These are phyloP conservation scores for Podaxis rugospora DNA, from an alignment of 768 basidiomycete species.

Conservation along the genomic window DNA sequence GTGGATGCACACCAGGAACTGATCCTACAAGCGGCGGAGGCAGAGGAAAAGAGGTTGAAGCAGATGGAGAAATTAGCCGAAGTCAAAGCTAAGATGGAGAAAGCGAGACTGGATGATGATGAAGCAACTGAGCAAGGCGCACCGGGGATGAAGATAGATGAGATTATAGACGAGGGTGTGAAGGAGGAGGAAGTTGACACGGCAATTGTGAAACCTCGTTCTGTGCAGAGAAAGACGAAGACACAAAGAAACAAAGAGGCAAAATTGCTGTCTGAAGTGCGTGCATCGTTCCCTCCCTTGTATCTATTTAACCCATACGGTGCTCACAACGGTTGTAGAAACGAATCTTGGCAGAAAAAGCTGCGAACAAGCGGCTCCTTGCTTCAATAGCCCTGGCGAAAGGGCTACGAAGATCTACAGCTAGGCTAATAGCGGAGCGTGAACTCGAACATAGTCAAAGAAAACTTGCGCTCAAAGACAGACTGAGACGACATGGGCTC, in stretches of 20 bases:
- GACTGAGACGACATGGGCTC: constrained; percentile 54
- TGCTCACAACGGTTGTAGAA: constrained; percentile 37
- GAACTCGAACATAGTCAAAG: constrained; percentile 40
- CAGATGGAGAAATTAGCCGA: constrained; percentile 50
- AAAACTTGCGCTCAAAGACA: constrained; percentile 40
- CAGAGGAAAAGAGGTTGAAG: constrained; percentile 55
- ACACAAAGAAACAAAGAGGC: constrained; percentile 65
- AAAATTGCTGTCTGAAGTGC: constrained; percentile 59
- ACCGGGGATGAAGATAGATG: constrained; percentile 65
- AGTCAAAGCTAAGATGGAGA: constrained; percentile 51
- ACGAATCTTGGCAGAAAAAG: constrained; percentile 56
- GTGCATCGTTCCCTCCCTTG: constrained; percentile 12
- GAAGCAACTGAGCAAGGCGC: constrained; percentile 35
- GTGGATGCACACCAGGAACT: constrained; percentile 69
- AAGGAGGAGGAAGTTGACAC: constrained; percentile 25
- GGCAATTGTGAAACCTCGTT: constrained; percentile 23
- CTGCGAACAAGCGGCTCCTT: constrained; percentile 55
- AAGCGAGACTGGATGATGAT: constrained; percentile 33
- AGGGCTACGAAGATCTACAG: constrained; percentile 39
- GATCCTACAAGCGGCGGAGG: constrained; percentile 58
- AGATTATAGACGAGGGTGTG: constrained; percentile 30
- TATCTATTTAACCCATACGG: not conserved
- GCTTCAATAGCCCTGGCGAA: constrained; percentile 55
- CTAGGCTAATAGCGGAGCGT: constrained; percentile 31
- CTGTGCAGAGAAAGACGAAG: constrained; percentile 38